Evolutionary conservation across 2,329 filamentous ascomycete genomes (phyloP), one percentile per base, ranked within the genome.

Genomic region (Fusarium ramigenum): DNA sequence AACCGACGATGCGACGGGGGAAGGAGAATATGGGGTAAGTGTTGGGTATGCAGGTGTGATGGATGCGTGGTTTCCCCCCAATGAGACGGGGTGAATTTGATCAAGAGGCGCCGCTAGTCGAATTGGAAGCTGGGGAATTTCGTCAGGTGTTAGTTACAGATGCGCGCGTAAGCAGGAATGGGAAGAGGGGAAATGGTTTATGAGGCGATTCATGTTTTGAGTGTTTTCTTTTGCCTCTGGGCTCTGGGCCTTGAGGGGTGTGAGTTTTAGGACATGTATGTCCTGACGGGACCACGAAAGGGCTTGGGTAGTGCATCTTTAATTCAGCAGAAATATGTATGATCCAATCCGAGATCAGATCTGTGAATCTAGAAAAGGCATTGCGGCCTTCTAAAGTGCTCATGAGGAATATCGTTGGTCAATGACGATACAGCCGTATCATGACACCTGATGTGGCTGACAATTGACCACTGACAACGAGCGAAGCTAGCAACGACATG

Each of bases 21-120:
- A 58, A 58, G 40, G 56, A 63, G 70, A 66, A 72, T 75, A 75
- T 64, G 67, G 68, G 66, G 75, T 72, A 65, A 60, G 52, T 50
- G 42, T 28, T 28, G 23, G 14, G 23, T n/a, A 40, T 34, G 34
- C 50, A 39, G 50, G 34, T 59, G 52, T 44, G 52, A 56, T 69
- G 30, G 54, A 65, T 64, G 66, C 56, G 64, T 32, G 34, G 49
- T 71, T 61, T 62, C 62, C 73, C 74, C 75, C 75, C 75, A 77
- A 77, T 77, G 61, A 75, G 68, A 77, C 65, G 73, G 68, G 60
- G 73, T 72, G 71, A 67, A 77, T 77, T 77, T 77, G 75, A 77
- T 76, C 74, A 59, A 72, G 67, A 74, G 72, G 68, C 43, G 73
- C 69, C 69, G 75, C 75, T 77, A 66, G 63, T 66, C 59, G 64